phyloP scores from a whole-genome alignment of 129 eudicot species.

The Kitagawia praeruptora region DNA sequence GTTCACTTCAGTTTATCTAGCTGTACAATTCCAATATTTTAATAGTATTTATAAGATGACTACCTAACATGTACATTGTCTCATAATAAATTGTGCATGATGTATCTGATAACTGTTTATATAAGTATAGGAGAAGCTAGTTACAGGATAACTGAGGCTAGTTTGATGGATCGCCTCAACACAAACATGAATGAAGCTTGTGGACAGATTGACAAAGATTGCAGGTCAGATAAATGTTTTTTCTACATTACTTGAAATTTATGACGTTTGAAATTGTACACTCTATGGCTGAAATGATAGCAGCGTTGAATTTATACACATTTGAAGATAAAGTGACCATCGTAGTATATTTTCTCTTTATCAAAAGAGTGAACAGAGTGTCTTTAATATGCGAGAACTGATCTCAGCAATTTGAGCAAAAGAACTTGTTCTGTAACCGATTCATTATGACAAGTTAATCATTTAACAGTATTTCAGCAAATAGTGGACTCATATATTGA shows the following conservation, averaged over 20 bases:
- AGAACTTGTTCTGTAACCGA: not conserved
- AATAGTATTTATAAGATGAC: not conserved
- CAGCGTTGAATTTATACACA: not conserved
- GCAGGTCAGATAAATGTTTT: constrained; percentile 46
- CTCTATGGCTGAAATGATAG: not conserved
- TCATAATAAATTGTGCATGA: not conserved
- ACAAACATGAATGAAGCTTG: constrained; percentile 74
- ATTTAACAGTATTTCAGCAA: not conserved
- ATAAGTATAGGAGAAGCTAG: constrained; percentile 35
- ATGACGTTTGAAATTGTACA: not conserved
- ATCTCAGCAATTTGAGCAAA: not conserved
- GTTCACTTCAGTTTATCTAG: not conserved
- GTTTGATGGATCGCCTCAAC: constrained; percentile 69
- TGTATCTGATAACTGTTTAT: not conserved
- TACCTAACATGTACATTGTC: not conserved
- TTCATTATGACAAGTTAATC: not conserved
- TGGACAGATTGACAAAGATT: constrained; percentile 48
- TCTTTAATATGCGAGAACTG: not conserved
- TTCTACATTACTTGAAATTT: not conserved
- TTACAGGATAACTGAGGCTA: constrained; percentile 66
- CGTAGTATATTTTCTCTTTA: not conserved
- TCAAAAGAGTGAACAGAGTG: not conserved
- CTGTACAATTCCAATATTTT: not conserved
- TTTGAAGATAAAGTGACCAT: too few relatives aligned
- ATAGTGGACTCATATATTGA: not conserved